A percentile compares a stretch with the other conserved stretches of the same genome.
Evolutionary conservation across 1,284 basidiomycete species (phyloP).

Genomic region (Thelephora terrestris): DNA sequence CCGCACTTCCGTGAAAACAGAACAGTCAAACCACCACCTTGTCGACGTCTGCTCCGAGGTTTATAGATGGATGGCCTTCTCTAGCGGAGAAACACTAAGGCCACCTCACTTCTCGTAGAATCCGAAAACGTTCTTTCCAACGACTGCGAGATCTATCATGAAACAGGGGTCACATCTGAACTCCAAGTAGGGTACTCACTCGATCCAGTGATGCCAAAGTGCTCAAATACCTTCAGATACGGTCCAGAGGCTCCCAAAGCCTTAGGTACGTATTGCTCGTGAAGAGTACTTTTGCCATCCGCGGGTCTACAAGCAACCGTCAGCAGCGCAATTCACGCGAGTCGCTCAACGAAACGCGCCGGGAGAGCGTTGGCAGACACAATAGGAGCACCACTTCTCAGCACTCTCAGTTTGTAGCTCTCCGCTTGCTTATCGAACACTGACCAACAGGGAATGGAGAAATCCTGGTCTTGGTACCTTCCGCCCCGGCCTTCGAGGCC

Average conservation of each 20-base stretch:
- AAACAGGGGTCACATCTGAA: conserved; percentile 8
- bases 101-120: conserved; percentile 81
- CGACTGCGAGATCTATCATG: conserved; percentile 67
- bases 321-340: conserved; percentile 3
- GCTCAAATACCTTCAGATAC: conserved; percentile 82
- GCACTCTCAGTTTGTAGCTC: conserved; percentile 76
- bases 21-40: no score
- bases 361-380: conserved; percentile 83
- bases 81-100: conserved; percentile 69
- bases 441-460: conserved; percentile 84
- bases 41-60: no score
- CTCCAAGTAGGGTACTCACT: conserved; percentile 34
- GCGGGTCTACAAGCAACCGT: conserved; percentile 37
- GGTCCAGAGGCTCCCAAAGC: conserved; percentile 87
- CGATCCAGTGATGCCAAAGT: conserved; percentile 77
- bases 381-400: conserved; percentile 85
- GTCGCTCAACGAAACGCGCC: conserved; percentile 27
- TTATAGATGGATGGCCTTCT: conserved; percentile 37
- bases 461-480: conserved; percentile 75
- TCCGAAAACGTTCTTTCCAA: conserved; percentile 78
- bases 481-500: conserved; percentile 60
- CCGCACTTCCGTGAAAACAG: no score
- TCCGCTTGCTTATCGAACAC: conserved; percentile 80
- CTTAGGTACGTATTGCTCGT: conserved; percentile 78
- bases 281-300: conserved; percentile 85